These are phyloP conservation scores for Blastomyces silverae DNA, from an alignment of 2,329 filamentous ascomycete genomes.

Conservation along the genomic window DNA sequence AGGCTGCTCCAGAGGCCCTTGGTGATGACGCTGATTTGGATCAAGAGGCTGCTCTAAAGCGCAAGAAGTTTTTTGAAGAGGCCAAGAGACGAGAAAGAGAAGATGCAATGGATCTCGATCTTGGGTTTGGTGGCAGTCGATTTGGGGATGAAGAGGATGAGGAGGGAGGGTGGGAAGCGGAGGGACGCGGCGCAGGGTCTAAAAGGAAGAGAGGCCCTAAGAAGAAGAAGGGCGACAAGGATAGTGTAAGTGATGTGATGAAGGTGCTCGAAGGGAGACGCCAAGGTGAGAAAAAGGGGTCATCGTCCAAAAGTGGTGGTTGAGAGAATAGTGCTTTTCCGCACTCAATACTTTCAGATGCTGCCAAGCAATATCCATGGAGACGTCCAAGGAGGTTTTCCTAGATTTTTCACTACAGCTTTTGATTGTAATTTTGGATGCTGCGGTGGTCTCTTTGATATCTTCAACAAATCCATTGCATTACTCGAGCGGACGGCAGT, in stretches of 20 bases:
- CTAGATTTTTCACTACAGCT: not conserved
- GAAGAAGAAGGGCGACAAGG: slow-evolving; percentile 47
- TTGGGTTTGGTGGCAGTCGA: slow-evolving; percentile 85
- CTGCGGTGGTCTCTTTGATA: not conserved
- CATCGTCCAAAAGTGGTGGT: not conserved
- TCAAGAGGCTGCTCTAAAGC: slow-evolving; percentile 59
- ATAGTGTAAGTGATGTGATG: slow-evolving; percentile 74
- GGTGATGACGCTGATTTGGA: slow-evolving; percentile 45
- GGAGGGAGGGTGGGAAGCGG: slow-evolving; percentile 54
- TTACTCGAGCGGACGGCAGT: not conserved
- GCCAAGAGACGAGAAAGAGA: slow-evolving; percentile 55
- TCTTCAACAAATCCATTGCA: not conserved
- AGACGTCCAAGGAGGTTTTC: not conserved
- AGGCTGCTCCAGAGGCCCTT: slow-evolving; percentile 42
- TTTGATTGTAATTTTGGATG: not conserved
- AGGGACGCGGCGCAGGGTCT: slow-evolving; percentile 29
- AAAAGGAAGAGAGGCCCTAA: slow-evolving; percentile 51
- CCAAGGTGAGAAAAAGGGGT: slow-evolving; percentile 27
- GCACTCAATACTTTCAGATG: not conserved
- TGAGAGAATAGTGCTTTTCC: not conserved
- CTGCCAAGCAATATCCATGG: not conserved
- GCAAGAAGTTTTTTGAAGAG: slow-evolving; percentile 65
- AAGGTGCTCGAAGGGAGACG: slow-evolving; percentile 63
- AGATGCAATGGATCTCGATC: slow-evolving; percentile 84
- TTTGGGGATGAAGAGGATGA: slow-evolving; percentile 83